Evolutionary conservation across 176 grass and related monocot species (phyloP).

Genomic region (Bolboschoenus planiculmis): DNA sequence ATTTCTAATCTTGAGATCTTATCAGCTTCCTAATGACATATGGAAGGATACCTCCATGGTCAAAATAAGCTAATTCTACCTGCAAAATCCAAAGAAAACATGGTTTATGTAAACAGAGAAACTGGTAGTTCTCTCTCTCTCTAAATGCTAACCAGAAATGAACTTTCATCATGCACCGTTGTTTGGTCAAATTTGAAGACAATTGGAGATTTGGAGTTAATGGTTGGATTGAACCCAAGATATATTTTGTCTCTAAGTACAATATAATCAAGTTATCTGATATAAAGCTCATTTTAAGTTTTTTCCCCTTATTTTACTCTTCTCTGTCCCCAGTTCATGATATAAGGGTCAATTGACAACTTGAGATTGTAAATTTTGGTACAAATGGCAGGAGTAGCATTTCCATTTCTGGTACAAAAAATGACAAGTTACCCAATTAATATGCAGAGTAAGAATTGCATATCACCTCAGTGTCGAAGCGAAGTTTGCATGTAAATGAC

Average conservation of each 20-base stretch:
- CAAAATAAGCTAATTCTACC: conserved; percentile 49
- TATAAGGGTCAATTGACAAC: neutral
- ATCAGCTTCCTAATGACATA: conserved; percentile 38
- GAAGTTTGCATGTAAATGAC: neutral
- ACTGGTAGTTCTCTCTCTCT: neutral
- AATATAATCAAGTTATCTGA: neutral
- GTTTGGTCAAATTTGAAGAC: neutral
- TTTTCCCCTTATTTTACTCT: neutral
- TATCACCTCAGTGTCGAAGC: neutral
- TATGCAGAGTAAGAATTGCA: neutral
- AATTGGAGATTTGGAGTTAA: neutral
- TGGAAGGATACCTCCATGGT: conserved; percentile 39
- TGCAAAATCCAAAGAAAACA: conserved; percentile 21
- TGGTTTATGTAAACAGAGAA: neutral
- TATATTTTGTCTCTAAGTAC: neutral
- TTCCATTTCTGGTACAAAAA: neutral
- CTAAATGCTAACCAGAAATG: no score
- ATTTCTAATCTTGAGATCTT: conserved; percentile 17
- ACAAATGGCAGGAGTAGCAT: neutral
- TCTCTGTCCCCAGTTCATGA: neutral
- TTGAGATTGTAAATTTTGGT: neutral
- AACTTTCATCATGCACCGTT: no score
- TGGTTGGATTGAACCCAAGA: neutral
- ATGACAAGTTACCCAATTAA: neutral
- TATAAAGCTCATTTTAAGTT: neutral